A percentile compares a stretch with the other conserved stretches of the same genome.
Conservation (phyloP, 345 rosid genomes). For the Camelina neglecta region DNA sequence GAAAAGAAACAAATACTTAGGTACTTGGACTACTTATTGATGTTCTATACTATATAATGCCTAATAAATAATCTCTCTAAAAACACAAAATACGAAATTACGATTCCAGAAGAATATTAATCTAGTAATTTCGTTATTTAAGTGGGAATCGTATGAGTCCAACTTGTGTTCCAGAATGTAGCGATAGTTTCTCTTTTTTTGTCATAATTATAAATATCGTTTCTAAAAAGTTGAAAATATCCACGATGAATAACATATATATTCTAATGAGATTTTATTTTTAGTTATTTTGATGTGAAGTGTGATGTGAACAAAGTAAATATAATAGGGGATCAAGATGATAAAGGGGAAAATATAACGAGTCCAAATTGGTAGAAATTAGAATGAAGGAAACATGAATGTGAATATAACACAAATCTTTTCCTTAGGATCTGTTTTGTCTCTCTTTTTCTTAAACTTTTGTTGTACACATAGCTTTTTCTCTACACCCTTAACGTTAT, state of each 20-base stretch:
- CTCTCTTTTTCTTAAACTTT: constrained; percentile 1
- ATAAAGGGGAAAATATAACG: constrained; percentile 1
- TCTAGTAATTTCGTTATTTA: too few relatives aligned
- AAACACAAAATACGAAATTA: too few relatives aligned
- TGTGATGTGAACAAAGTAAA: constrained; percentile 34
- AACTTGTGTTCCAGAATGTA: too few relatives aligned
- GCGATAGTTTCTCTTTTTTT: too few relatives aligned
- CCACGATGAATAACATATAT: neutral
- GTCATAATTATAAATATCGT: too few relatives aligned
- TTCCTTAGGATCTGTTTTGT: constrained; percentile 24
- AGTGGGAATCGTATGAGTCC: too few relatives aligned
- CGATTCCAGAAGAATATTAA: too few relatives aligned
- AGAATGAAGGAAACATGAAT: constrained; percentile 21
- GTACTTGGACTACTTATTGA: too few relatives aligned
- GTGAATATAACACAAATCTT: constrained; percentile 25
- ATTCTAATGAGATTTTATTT: neutral
- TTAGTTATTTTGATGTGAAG: constrained; percentile 6
- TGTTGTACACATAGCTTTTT: constrained; percentile 36
- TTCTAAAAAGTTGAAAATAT: too few relatives aligned
- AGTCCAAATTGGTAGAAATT: constrained; percentile 29
- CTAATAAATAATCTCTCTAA: too few relatives aligned
- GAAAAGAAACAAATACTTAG: too few relatives aligned
- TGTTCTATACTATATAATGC: too few relatives aligned
- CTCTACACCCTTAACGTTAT: constrained; percentile 8
- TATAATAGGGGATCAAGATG: neutral